Base-by-base conservation (phyloP, 805 yeast genomes). In the Maudiozyma saulgeensis region DNA sequence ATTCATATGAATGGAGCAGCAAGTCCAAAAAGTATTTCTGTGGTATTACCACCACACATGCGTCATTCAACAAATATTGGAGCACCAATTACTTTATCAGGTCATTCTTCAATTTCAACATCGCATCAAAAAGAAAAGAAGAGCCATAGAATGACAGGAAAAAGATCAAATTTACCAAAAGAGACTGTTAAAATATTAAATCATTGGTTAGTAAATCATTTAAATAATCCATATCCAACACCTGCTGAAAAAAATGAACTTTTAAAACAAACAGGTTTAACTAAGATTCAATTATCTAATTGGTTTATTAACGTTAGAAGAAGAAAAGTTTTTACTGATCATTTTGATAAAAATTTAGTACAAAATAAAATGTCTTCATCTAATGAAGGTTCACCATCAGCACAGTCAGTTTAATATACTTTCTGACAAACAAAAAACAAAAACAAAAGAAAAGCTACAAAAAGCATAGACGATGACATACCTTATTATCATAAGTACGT, bases 261-360 rank as follows among this genome's bases (percentile, higher is more conserved):
- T 49, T 77, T 84, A 74, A 71, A 74, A 56, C 74, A 76, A 61
- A 87, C 96, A 0, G 91, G 93, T 0, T 73, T 87, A 61, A 84
- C 87, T 53, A 80, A 83, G 65, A 87, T 84, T 52, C 96, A 87
- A 66, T 74, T 87, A 52, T 77, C 85, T 55, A 87, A 87, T 62
- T 87, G 96, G 96, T 87, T 87, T 59, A 87, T 87, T 60, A 87
- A 87, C 62, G 95, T 91, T 18, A 77, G 96, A 57, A 74, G 95
- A 59, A 72, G 96, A 56, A 80, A 84, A 60, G 76, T 87, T 6
- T 67, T 66, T 41, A 58, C 57, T 44, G 69, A 65, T 31, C 62
- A 64, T 47, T 62, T 62, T 41, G 61, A 60, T 32, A 37, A 19
- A 6, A 28, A 25, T 16, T 16, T 39, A 19, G 37, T 42, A 8